Percentiles rank a stretch among this genome's conserved stretches.
Conservation (phyloP, 129 eudicot species). For the Solidago caesia region DNA sequence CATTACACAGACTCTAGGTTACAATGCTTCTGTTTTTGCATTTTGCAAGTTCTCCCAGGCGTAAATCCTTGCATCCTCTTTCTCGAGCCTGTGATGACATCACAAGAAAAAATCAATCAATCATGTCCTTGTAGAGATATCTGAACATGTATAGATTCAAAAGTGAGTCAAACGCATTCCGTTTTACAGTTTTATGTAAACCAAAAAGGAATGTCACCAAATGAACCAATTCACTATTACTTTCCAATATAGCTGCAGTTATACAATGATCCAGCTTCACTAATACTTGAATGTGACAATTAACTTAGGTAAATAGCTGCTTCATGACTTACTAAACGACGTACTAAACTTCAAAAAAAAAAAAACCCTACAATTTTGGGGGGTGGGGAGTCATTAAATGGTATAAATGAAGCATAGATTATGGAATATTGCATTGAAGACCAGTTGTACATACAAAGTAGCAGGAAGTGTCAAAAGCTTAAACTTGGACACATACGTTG, state of each 20-base stretch:
- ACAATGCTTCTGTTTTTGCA: constrained; percentile 82
- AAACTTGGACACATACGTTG: constrained; percentile 52
- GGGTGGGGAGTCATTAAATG: neutral
- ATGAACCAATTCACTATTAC: neutral
- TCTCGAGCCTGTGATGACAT: constrained; percentile 49
- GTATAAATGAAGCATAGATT: neutral
- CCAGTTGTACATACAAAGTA: neutral
- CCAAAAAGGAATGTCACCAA: neutral
- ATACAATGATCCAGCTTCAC: constrained; percentile 11
- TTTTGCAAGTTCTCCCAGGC: constrained; percentile 98
- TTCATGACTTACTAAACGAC: neutral
- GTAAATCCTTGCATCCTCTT: constrained; percentile 74
- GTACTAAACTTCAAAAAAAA: neutral
- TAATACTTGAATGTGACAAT: neutral
- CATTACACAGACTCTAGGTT: too few species aligned
- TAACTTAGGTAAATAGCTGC: neutral
- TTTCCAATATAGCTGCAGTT: neutral
- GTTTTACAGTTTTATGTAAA: neutral
- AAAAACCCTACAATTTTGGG: neutral
- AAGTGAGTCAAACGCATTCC: neutral
- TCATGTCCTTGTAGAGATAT: neutral
- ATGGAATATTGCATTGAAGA: neutral
- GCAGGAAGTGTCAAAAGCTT: neutral
- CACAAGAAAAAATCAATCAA: neutral
- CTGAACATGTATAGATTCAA: neutral